Conservation (phyloP, 2,329 filamentous ascomycete genomes). For the Penicillium sp. region DNA sequence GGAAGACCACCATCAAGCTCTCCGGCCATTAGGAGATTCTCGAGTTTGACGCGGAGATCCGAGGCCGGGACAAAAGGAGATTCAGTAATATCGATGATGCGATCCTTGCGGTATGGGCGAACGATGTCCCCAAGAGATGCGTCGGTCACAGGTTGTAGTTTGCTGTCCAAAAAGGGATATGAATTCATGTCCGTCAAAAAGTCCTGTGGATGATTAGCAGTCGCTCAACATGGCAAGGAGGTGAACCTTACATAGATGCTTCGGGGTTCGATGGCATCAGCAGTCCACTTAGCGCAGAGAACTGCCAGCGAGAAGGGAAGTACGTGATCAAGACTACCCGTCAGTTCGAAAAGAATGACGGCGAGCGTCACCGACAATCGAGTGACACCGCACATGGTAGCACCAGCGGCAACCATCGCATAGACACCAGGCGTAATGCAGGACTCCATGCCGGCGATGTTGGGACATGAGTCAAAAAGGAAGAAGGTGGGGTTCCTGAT, state of each 20-base stretch:
- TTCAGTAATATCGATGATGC: slow-evolving; percentile 82
- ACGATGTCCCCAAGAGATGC: slow-evolving; percentile 85
- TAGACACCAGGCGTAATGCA: slow-evolving; percentile 98
- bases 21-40: slow-evolving; percentile 76
- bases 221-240: neutral
- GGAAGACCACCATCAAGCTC: slow-evolving; percentile 91
- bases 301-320: slow-evolving; percentile 91
- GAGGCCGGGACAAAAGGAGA: slow-evolving; percentile 76
- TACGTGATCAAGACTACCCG: slow-evolving; percentile 91
- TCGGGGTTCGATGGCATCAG: slow-evolving; percentile 87
- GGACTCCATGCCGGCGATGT: slow-evolving; percentile 64
- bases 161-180: slow-evolving; percentile 97
- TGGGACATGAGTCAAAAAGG: slow-evolving; percentile 72
- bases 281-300: slow-evolving; percentile 96
- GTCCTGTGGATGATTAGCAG: slow-evolving; percentile 55
- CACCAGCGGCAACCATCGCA: slow-evolving; percentile 87
- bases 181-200: slow-evolving; percentile 94
- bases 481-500: slow-evolving; percentile 68
- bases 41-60: slow-evolving; percentile 75
- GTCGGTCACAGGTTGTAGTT: slow-evolving; percentile 87
- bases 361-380: slow-evolving; percentile 88
- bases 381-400: slow-evolving; percentile 97
- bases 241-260: slow-evolving; percentile 74
- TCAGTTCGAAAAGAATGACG: slow-evolving; percentile 93
- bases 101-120: slow-evolving; percentile 67